Conservation (phyloP, 2,329 filamentous ascomycete genomes). For the Cercospora citrullina region DNA sequence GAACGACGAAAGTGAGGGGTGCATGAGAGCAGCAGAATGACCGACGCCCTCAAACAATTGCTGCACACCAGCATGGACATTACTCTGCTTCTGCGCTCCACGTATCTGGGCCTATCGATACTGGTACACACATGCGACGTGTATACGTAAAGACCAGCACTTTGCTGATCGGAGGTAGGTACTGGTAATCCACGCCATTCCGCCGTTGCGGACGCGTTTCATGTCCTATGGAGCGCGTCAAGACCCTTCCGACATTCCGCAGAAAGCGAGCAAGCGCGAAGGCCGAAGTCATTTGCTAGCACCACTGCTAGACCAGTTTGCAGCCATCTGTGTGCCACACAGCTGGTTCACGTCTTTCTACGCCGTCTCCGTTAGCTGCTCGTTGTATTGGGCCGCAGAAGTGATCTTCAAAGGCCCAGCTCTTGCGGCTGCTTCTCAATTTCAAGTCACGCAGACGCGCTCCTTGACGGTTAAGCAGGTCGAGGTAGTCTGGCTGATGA, state of each 20-base stretch:
- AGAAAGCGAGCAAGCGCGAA: neutral
- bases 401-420: constrained; percentile 56
- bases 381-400: constrained; percentile 67
- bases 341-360: constrained; percentile 92
- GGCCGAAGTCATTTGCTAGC: neutral
- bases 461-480: constrained; percentile 65
- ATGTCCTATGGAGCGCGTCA: constrained; percentile 60
- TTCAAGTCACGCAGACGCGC: constrained; percentile 23
- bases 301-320: constrained; percentile 47
- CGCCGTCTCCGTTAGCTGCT: constrained; percentile 65
- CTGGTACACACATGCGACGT: constrained; percentile 23
- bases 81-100: constrained; percentile 21
- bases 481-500: constrained; percentile 66
- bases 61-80: constrained; percentile 12
- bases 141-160: neutral
- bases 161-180: constrained; percentile 44
- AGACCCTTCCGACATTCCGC: constrained; percentile 22
- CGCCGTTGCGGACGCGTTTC: constrained; percentile 56
- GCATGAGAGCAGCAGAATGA: constrained; percentile 6
- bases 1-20: constrained; percentile 5
- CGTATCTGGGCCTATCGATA: constrained; percentile 25
- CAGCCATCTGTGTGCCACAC: constrained; percentile 71
- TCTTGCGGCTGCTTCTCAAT: constrained; percentile 51
- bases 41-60: neutral
- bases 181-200: constrained; percentile 53